phyloP scores from a whole-genome alignment of 2,329 filamentous ascomycete genomes.

The Paradendryphiella salina region DNA sequence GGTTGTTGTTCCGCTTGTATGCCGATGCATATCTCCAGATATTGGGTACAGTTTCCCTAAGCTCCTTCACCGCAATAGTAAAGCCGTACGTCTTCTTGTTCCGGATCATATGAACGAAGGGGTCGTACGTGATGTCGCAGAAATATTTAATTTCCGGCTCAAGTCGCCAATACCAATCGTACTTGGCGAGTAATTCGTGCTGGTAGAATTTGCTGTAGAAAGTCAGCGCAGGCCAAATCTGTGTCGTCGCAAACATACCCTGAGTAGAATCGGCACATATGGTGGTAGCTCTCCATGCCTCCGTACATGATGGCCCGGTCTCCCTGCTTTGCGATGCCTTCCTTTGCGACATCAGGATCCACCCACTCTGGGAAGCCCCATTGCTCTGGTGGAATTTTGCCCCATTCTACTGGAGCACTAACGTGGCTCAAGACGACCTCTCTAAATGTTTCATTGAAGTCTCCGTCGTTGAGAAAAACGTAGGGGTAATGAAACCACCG shows the following conservation, averaged over 20 bases:
- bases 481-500: constrained; percentile 98
- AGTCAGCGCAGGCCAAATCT: constrained; percentile 18
- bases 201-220: constrained; percentile 84
- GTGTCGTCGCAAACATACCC: constrained; percentile 61
- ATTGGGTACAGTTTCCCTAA: constrained; percentile 96
- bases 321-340: constrained; percentile 94
- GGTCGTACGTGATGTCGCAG: constrained; percentile 98
- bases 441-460: constrained; percentile 95
- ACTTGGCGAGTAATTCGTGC: constrained; percentile 90
- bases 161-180: constrained; percentile 99
- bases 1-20: constrained; percentile 89
- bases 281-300: constrained; percentile 96
- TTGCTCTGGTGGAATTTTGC: constrained; percentile 85
- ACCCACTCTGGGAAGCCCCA: constrained; percentile 99
- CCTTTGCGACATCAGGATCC: constrained; percentile 88
- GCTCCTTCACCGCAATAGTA: constrained; percentile 97
- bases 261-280: constrained; percentile 99
- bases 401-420: constrained; percentile 86
- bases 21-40: constrained; percentile 99
- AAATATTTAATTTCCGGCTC: constrained; percentile 99
- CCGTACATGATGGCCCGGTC: constrained; percentile 99
- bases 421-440: constrained; percentile 87
- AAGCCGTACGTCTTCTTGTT: constrained; percentile 98
- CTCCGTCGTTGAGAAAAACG: constrained; percentile 95
- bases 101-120: constrained; percentile 92